These are phyloP conservation scores for Vaccinium myrtillus DNA, from an alignment of 148 eudicot genomes.

Conservation along the genomic window DNA sequence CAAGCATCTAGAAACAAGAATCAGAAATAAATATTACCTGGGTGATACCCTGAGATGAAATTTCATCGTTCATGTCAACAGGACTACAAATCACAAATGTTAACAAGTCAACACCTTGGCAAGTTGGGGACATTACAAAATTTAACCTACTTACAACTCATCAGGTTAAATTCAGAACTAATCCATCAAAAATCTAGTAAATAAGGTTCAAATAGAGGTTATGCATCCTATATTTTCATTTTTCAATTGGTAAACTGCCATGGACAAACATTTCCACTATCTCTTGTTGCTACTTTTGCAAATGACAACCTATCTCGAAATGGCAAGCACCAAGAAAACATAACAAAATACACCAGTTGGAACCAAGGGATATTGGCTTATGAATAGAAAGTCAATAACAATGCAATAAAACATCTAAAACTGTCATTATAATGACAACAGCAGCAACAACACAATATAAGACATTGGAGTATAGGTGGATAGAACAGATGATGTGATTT, in stretches of 20 bases:
- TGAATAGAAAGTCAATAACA: neutral
- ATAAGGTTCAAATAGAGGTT: neutral
- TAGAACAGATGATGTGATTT: neutral
- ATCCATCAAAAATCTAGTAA: neutral
- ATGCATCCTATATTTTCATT: neutral
- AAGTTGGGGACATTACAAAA: neutral
- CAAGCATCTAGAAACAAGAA: neutral
- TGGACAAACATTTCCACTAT: neutral
- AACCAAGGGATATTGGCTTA: neutral
- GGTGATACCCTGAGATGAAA: conserved; percentile 61
- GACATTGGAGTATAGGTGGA: neutral
- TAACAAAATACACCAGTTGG: neutral
- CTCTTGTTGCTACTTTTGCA: neutral
- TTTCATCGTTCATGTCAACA: conserved; percentile 84
- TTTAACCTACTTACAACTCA: neutral
- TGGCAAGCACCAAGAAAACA: conserved; percentile 7
- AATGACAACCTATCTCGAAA: neutral
- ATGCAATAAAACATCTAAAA: neutral
- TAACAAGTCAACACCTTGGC: neutral
- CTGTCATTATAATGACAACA: neutral
- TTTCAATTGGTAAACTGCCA: neutral
- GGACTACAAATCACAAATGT: conserved; percentile 60
- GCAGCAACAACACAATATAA: neutral
- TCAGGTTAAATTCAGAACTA: neutral
- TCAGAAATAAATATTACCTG: conserved; percentile 37